Base-by-base conservation (phyloP, 2,329 filamentous ascomycete species). In the Gnomoniopsis smithogilvyi region DNA sequence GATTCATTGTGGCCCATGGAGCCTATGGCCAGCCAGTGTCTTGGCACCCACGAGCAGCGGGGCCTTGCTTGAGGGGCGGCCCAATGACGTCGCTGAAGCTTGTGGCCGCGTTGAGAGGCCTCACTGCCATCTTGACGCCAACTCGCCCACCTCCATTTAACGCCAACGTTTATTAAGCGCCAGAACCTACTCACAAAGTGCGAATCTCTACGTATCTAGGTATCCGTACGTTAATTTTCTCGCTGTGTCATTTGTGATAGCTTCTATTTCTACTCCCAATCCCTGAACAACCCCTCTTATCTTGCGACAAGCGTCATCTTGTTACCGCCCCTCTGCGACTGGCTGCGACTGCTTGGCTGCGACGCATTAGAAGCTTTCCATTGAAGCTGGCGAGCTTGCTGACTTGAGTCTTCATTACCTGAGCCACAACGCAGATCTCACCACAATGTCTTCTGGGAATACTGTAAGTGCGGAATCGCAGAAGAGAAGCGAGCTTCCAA, bases 371-470 rank as follows among this genome's bases (percentile, higher is more conserved):
- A 12, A 19, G 45, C 11, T 47, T 4, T 47, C 14, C n/a, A 10
- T 41, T 4, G 26, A 30, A 30, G 26, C 26, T 4, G 26, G 26
- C 26, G 26, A 30, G 36, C 33, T 38, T 38, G 6, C 36, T 38
- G 6, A 3, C 15, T 12, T 17, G 3, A 14, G 3, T 17, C 36
- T 41, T 10, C 36, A 41, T 41, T 14, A 11, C 11, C 15, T 26
- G 2, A 33, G 21, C 19, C 21, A 51, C 33, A 43, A 51, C n/a
- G 11, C 26, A 60, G 56, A 26, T 51, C 58, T 48, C 41, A 26
- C 41, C 43, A 67, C 59, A 49, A 80, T 80, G 77, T 70, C 76
- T 11, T 77, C 77, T 4, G 73, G 77, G 65, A 76, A 78, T 61
- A 76, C 78, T 70, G 77, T 78, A 69, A 64, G 69, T 62, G 36